Base-by-base conservation (phyloP, 2,329 filamentous ascomycete species). In the Curvularia sp. region DNA sequence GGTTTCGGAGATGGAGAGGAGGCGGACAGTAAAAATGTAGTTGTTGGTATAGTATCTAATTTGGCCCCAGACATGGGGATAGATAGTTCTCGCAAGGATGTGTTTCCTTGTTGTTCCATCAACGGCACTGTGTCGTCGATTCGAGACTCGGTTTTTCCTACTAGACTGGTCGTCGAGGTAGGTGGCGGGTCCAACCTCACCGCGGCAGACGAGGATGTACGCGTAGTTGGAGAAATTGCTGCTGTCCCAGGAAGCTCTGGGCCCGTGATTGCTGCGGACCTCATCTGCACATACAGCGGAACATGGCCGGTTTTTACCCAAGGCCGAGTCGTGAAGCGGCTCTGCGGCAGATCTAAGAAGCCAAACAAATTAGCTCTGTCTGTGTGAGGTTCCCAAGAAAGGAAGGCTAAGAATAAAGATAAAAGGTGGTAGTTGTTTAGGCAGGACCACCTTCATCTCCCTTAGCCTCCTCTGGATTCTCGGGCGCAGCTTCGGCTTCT, bases 401-500 rank as follows among this genome's bases (percentile, higher is more conserved):
- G 30, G 56, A 26, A 50, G 49, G 58, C 46, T 55, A 63, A 50
- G 48, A 57, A 65, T 56, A 35, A 41, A 60, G 58, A 62, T 43
- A 57, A 35, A 47, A 56, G 56, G 59, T 49, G 65, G 53, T 10
- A 24, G 24, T 44, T 64, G 60, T 72, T 66, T 63, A 77, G 61
- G 73, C 67, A 65, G 73, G 70, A 52, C 69, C 74, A 72, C 70
- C 72, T 74, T 75, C 74, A 68, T 68, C 73, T 49, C 71, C 73
- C 60, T 73, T 72, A 39, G 65, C 66, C 43, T 75, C 72, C 33
- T 69, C 68, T 51, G 64, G 30, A 15, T 64, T 55, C 28, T 68
- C 65, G n/a, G 62, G 65, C 12, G 58, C 54, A 9, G 64, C 52
- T n/a, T 58, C 58, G 5, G 49, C 20, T 20, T 68, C 67, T 24